phyloP scores from a whole-genome alignment of 495 filamentous ascomycete genomes.

The Daldinia decipiens region DNA sequence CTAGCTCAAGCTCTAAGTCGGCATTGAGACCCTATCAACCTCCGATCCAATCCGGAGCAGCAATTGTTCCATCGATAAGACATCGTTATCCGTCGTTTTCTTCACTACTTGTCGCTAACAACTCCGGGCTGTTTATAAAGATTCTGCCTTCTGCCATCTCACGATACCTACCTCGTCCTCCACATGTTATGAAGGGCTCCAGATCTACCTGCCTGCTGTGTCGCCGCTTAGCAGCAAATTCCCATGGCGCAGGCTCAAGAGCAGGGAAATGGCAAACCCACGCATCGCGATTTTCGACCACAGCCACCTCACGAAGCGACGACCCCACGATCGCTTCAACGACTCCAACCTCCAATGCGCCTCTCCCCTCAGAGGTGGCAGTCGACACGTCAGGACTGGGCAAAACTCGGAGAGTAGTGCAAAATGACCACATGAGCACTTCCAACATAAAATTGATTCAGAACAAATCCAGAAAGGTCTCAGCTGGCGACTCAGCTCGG shows the following conservation, averaged over 20 bases:
- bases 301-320: constrained; percentile 15
- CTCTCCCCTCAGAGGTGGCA: neutral
- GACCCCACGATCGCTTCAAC: neutral
- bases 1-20: neutral
- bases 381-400: neutral
- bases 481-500: constrained; percentile 13
- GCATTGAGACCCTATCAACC: neutral
- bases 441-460: constrained; percentile 9
- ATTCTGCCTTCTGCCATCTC: constrained; percentile 3
- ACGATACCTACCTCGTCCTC: neutral
- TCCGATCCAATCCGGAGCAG: constrained; percentile 1
- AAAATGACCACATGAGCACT: neutral
- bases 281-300: constrained; percentile 27
- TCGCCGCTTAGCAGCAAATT: constrained; percentile 40
- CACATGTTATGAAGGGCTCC: constrained; percentile 41
- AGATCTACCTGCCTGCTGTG: constrained; percentile 43
- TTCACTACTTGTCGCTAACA: neutral
- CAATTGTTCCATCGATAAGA: constrained; percentile 6
- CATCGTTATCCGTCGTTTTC: constrained; percentile 11
- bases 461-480: neutral
- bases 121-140: neutral
- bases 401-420: neutral
- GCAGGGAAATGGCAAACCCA: constrained; percentile 57
- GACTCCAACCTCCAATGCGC: neutral
- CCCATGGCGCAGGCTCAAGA: constrained; percentile 45